Conservation (phyloP, 140 eudicot genomes). For the Erigeron philadelphicus region DNA sequence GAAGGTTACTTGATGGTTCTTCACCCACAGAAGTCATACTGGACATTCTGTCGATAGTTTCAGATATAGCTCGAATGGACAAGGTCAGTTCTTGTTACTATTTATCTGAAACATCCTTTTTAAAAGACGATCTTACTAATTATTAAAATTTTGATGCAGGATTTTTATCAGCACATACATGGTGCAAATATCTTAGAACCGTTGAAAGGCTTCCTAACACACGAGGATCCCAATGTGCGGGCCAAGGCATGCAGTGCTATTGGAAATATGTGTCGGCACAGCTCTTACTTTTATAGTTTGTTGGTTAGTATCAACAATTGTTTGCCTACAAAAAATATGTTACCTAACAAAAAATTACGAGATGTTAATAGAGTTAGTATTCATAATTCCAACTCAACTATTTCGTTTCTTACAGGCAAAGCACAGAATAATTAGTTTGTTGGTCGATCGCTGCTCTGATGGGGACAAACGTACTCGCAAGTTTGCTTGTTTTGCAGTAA, state of each 20-base stretch:
- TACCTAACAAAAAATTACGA: neutral
- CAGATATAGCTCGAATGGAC: constrained; percentile 97
- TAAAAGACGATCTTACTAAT: constrained; percentile 3
- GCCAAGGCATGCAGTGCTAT: constrained; percentile 85
- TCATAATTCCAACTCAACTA: neutral
- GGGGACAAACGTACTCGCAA: constrained; percentile 81
- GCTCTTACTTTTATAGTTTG: constrained; percentile 66
- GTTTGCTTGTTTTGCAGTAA: constrained; percentile 97
- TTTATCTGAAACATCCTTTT: neutral
- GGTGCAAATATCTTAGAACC: constrained; percentile 65
- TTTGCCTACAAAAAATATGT: neutral
- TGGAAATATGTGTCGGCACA: constrained; percentile 95
- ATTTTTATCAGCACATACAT: constrained; percentile 59
- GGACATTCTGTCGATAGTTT: constrained; percentile 69
- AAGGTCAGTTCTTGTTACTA: constrained; percentile 45
- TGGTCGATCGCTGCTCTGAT: constrained; percentile 90
- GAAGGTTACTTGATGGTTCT: constrained; percentile 59
- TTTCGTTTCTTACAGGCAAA: constrained; percentile 41
- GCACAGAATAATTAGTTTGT: constrained; percentile 49
- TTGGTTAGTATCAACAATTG: constrained; percentile 42
- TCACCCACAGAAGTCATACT: constrained; percentile 79
- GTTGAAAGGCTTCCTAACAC: constrained; percentile 63
- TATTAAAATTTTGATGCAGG: constrained; percentile 39
- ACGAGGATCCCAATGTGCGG: constrained; percentile 80
- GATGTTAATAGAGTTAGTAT: neutral